Conservation (phyloP, 1,284 basidiomycete species). For the Sanghuangporus sanghuang region DNA sequence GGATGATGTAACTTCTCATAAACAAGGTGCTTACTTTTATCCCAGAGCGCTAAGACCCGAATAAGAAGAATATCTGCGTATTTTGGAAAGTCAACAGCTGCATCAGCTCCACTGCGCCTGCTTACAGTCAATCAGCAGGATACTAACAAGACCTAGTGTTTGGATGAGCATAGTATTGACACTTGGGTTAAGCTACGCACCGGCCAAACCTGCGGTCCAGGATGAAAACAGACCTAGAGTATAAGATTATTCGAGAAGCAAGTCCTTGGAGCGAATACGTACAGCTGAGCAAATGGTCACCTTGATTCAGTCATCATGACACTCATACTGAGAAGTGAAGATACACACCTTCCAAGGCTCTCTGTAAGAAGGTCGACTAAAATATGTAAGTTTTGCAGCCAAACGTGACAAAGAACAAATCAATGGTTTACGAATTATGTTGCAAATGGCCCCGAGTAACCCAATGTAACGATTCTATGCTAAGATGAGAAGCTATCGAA, state of each 20-base stretch:
- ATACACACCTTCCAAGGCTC: neutral
- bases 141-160: neutral
- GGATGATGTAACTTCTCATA: too few relatives aligned
- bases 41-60: conserved; percentile 7
- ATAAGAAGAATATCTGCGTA: conserved; percentile 4
- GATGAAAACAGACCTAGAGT: neutral
- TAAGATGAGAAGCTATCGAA: too few relatives aligned
- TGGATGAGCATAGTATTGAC: neutral
- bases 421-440: neutral
- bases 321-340: too few relatives aligned
- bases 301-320: too few relatives aligned
- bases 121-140: neutral
- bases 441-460: neutral
- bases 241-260: too few relatives aligned
- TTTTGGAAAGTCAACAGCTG: neutral
- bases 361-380: neutral
- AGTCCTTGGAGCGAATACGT: too few relatives aligned
- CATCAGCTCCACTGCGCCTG: neutral
- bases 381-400: neutral
- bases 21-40: neutral
- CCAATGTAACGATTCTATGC: neutral
- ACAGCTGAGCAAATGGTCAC: too few relatives aligned
- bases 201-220: neutral
- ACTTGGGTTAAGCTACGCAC: neutral
- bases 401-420: neutral